Evolutionary conservation across 352 stramenopile species (phyloP), one percentile per base, ranked within the genome.

Genomic region (Globisporangium irregulare): DNA sequence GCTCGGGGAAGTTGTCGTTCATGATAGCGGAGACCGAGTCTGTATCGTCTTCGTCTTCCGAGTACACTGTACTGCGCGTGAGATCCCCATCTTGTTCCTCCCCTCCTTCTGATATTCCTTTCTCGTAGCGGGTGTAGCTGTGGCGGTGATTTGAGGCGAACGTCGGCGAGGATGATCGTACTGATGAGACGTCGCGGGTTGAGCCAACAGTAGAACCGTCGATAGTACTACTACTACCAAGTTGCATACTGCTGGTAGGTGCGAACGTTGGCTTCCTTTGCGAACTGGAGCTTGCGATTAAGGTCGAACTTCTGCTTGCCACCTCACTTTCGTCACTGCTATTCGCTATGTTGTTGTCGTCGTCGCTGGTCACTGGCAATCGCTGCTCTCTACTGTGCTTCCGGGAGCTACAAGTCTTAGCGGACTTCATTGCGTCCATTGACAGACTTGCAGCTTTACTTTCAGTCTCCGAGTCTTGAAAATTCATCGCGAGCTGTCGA

Each of bases 401-500:
- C 32, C 0, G 5, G 0, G 36, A 43, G n/a, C 4, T 22, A 3
- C 10, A 25, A 2, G 10, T 20, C 32, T 36, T 7, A 9, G 29
- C 14, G 54, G 38, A 0, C 20, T 25, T 55, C 32, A 4, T 51
- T 0, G 15, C 20, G 1, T 0, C 12, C 9, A 29, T 46, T 29
- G 29, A 1, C 3, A 20, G 2, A 7, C 29, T 9, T 27, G 29
- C 29, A 60, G 55, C 55, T 43, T 46, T 60, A 6, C 12, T 9
- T 27, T 46, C 36, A 9, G 7, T 4, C 7, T 43, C 51, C 6
- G 62, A 59, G 51, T 58, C 50, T 24, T 67, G 14, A 15, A 82
- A 82, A 8, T 64, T 67, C 2, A 65, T 72, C 1, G 74, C 64
- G 3, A 91, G 67, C 4, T 62, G 56, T 51, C 73, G 62, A 58